A percentile compares a stretch with the other conserved stretches of the same genome.
Evolutionary conservation across 805 yeast genomes (phyloP).

Genomic region (Pichia phayaonensis): DNA sequence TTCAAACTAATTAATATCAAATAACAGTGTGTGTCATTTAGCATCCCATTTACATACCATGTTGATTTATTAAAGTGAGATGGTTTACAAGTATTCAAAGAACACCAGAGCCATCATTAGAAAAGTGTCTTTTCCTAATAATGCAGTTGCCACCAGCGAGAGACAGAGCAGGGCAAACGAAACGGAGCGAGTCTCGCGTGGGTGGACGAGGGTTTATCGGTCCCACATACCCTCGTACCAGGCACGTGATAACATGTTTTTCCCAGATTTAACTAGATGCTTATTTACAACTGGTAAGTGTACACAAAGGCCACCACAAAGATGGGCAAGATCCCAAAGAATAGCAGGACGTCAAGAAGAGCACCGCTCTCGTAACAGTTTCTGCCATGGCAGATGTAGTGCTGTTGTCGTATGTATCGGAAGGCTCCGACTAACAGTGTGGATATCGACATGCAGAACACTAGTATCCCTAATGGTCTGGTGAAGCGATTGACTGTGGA

Average conservation of each 20-base stretch:
- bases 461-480: not conserved
- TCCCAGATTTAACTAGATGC: too few species aligned
- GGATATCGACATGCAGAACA: not conserved
- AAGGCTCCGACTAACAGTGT: not conserved
- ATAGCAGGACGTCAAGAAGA: not conserved
- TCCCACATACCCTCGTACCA: not conserved
- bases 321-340: not conserved
- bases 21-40: not conserved
- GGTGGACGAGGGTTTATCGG: not conserved
- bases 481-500: not conserved
- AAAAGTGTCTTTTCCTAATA: not conserved
- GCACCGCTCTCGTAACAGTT: not conserved
- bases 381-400: not conserved
- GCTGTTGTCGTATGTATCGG: not conserved
- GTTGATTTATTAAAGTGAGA: not conserved
- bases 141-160: not conserved
- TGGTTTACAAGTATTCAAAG: not conserved
- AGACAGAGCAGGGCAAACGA: not conserved
- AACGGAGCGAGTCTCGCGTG: not conserved
- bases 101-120: not conserved
- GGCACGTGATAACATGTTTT: not conserved
- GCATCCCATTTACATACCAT: not conserved
- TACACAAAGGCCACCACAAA: constrained; percentile 2
- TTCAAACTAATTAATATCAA: too few species aligned
- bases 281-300: not conserved